Evolutionary conservation across 2,329 filamentous ascomycete species (phyloP).

Genomic region (Cadophora sp.): DNA sequence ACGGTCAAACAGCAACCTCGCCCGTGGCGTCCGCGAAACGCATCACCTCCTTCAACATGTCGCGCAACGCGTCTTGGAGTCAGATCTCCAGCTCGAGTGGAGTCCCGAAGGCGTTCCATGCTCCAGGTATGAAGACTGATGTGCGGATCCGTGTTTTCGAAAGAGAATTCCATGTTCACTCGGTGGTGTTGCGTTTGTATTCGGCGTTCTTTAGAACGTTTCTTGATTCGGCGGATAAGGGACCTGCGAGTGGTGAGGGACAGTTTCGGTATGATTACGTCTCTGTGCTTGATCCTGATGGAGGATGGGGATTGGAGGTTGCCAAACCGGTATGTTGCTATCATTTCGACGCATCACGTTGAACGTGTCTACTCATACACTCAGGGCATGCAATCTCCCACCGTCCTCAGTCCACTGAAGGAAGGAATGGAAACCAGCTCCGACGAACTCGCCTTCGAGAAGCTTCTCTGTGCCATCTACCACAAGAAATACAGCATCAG

Average conservation of each 20-base stretch:
- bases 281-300: conserved; percentile 29
- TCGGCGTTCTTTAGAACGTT: conserved; percentile 29
- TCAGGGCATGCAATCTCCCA: conserved; percentile 16
- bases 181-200: conserved; percentile 20
- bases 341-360: not conserved
- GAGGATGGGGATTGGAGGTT: conserved; percentile 28
- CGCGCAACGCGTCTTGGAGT: conserved; percentile 4
- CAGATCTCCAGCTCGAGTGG: conserved; percentile 10
- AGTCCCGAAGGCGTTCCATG: conserved; percentile 16
- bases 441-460: conserved; percentile 23
- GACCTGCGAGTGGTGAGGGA: not conserved
- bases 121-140: conserved; percentile 25
- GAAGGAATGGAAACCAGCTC: not conserved
- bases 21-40: conserved; percentile 10
- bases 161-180: conserved; percentile 30
- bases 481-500: conserved; percentile 22
- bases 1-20: not conserved
- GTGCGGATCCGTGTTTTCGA: conserved; percentile 27
- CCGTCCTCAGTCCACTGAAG: not conserved
- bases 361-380: not conserved
- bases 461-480: conserved; percentile 30
- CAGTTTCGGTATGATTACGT: conserved; percentile 32
- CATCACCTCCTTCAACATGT: conserved; percentile 15
- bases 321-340: conserved; percentile 12
- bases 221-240: conserved; percentile 14